A percentile compares a stretch with the other conserved stretches of the same genome.
Evolutionary conservation across 2,329 filamentous ascomycete species (phyloP).

Genomic region (Penicillium sp.): DNA sequence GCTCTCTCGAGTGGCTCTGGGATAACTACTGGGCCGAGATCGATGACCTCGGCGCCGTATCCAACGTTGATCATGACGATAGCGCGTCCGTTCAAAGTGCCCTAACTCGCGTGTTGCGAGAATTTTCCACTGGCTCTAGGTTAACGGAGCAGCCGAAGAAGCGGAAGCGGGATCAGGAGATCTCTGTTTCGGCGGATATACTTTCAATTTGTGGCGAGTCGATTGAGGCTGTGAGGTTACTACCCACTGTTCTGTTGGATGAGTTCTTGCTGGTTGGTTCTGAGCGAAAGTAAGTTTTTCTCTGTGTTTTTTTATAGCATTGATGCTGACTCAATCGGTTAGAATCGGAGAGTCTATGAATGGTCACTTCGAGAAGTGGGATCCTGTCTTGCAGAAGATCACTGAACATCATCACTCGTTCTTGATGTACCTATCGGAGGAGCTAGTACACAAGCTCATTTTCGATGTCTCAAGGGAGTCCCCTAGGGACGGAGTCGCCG

Average conservation of each 20-base stretch:
- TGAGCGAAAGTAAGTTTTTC: constrained; percentile 28
- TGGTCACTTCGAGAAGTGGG: constrained; percentile 35
- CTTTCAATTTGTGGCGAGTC: constrained; percentile 29
- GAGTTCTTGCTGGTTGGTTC: constrained; percentile 26
- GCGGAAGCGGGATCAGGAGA: constrained; percentile 26
- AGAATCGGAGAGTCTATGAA: constrained; percentile 32
- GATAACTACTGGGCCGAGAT: constrained; percentile 75
- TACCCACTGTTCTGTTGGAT: constrained; percentile 31
- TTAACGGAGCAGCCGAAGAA: constrained; percentile 28
- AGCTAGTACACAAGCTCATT: constrained; percentile 40
- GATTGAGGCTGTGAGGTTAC: constrained; percentile 13
- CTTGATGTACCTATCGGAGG: constrained; percentile 38
- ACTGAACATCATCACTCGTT: constrained; percentile 36
- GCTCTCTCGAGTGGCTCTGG: constrained; percentile 84
- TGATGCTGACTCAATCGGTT: not conserved
- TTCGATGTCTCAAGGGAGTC: constrained; percentile 18
- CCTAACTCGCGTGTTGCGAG: constrained; percentile 21
- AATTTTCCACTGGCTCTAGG: constrained; percentile 8
- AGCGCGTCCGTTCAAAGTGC: constrained; percentile 17
- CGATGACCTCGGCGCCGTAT: constrained; percentile 26
- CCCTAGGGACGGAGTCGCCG: constrained; percentile 33
- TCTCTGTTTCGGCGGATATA: constrained; percentile 25
- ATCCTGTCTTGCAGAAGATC: constrained; percentile 39
- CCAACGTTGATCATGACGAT: constrained; percentile 10
- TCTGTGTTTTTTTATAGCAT: not conserved